Conservation (phyloP, 1,284 basidiomycete genomes). For the Trichosporon sp. region DNA sequence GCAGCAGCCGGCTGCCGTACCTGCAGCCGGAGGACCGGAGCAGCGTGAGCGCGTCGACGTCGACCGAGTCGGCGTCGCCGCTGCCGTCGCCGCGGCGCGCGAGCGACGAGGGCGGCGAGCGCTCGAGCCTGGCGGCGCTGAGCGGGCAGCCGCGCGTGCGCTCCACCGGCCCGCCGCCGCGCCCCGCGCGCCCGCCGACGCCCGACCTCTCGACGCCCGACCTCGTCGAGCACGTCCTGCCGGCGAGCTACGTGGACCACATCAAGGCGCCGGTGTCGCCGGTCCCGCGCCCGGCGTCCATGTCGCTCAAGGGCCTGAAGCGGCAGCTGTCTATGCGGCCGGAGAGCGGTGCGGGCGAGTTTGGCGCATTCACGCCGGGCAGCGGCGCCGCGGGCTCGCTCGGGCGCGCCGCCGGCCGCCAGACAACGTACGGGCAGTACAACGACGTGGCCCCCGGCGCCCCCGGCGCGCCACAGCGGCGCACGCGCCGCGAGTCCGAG, state of each 20-base stretch:
- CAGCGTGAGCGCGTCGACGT: slow-evolving; percentile 22
- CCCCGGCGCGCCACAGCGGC: background rate
- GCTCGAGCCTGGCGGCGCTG: background rate
- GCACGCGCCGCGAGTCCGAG: background rate
- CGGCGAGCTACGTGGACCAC: slow-evolving; percentile 7
- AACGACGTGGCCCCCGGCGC: background rate
- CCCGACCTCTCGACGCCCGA: slow-evolving; percentile 18
- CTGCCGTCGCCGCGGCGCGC: background rate
- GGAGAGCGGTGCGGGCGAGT: slow-evolving; percentile 3
- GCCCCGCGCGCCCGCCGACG: slow-evolving; percentile 19
- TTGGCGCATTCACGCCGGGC: background rate
- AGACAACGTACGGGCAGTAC: background rate
- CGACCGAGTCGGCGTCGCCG: background rate
- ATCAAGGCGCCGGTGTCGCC: slow-evolving; percentile 7
- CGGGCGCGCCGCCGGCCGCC: background rate
- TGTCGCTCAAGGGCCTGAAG: slow-evolving; percentile 12
- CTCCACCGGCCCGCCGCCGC: slow-evolving; percentile 4
- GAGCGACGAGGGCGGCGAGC: background rate
- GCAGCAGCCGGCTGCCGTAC: slow-evolving; percentile 15
- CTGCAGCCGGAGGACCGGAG: slow-evolving; percentile 11
- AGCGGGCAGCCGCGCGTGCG: background rate
- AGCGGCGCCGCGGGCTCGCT: background rate
- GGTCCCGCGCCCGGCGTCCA: slow-evolving; percentile 2
- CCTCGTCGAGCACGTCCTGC: slow-evolving; percentile 5
- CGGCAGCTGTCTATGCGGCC: slow-evolving; percentile 5